Conservation (phyloP, 768 basidiomycete species). For the Sporobolomyces roseus region DNA sequence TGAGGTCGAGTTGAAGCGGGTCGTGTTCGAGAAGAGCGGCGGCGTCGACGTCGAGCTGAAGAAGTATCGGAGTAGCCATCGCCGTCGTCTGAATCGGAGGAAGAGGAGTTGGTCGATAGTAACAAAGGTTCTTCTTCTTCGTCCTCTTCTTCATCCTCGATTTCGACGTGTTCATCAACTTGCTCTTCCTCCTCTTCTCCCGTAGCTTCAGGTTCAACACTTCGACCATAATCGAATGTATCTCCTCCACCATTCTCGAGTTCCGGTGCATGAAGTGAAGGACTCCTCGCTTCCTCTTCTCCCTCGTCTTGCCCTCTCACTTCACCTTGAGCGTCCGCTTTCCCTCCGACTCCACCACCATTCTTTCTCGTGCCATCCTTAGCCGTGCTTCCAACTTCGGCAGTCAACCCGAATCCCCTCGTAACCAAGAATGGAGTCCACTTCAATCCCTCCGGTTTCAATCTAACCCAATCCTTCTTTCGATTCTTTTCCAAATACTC, state of each 20-base stretch:
- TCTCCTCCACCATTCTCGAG: too few relatives aligned
- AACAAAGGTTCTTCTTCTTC: conserved; percentile 1
- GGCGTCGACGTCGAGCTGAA: conserved; percentile 4
- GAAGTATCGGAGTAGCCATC: conserved; percentile 4
- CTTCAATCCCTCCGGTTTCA: conserved; percentile 76
- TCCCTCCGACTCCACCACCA: background rate
- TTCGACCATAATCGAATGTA: too few relatives aligned
- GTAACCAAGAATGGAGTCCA: conserved; percentile 86
- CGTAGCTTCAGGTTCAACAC: too few relatives aligned
- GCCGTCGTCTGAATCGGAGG: conserved; percentile 10
- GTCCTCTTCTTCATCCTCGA: background rate
- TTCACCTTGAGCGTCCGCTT: background rate
- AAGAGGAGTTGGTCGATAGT: background rate
- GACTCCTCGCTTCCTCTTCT: background rate
- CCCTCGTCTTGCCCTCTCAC: background rate
- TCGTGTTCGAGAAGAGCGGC: background rate
- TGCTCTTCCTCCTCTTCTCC: too few relatives aligned
- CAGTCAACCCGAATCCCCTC: conserved; percentile 23
- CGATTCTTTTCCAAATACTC: conserved; percentile 68
- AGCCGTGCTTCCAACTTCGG: conserved; percentile 31
- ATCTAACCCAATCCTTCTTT: conserved; percentile 66
- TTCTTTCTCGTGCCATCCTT: conserved; percentile 15
- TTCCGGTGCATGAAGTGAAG: too few relatives aligned
- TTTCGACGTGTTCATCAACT: too few relatives aligned
- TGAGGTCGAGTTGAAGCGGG: background rate